These are phyloP conservation scores for Daedaleopsis nitida DNA, from an alignment of 768 basidiomycete genomes.

Conservation along the genomic window DNA sequence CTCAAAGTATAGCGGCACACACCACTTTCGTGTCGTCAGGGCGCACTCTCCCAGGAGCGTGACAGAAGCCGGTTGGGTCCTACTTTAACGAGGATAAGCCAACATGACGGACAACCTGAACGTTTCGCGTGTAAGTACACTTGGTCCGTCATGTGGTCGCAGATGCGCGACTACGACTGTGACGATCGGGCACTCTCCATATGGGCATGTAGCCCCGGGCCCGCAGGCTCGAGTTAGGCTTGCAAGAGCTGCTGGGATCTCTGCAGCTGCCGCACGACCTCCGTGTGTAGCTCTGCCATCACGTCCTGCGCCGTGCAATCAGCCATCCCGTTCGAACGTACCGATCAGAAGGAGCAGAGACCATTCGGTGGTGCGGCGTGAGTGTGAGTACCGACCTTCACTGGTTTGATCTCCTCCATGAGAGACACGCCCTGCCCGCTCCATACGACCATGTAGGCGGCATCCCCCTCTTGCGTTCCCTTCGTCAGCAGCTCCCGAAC, in stretches of 20 bases:
- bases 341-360: neutral
- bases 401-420: constrained; percentile 47
- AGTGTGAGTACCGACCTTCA: constrained; percentile 35
- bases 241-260: constrained; percentile 6
- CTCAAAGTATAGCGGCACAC: neutral
- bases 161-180: neutral
- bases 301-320: constrained; percentile 45
- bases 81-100: constrained; percentile 7
- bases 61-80: constrained; percentile 7
- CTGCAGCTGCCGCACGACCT: constrained; percentile 41
- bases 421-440: constrained; percentile 66
- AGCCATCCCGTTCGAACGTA: constrained; percentile 14
- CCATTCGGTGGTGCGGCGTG: neutral
- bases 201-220: constrained; percentile 1
- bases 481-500: constrained; percentile 48
- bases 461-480: constrained; percentile 47
- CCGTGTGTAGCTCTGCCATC: constrained; percentile 52
- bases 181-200: neutral
- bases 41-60: constrained; percentile 11
- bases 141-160: too few relatives aligned
- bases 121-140: neutral
- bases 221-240: neutral
- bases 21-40: neutral
- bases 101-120: neutral
- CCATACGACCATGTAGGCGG: constrained; percentile 56